A percentile compares a stretch with the other conserved stretches of the same genome.
Evolutionary conservation across 1,284 basidiomycete species (phyloP).

Genomic region (Chalciporus sp.): DNA sequence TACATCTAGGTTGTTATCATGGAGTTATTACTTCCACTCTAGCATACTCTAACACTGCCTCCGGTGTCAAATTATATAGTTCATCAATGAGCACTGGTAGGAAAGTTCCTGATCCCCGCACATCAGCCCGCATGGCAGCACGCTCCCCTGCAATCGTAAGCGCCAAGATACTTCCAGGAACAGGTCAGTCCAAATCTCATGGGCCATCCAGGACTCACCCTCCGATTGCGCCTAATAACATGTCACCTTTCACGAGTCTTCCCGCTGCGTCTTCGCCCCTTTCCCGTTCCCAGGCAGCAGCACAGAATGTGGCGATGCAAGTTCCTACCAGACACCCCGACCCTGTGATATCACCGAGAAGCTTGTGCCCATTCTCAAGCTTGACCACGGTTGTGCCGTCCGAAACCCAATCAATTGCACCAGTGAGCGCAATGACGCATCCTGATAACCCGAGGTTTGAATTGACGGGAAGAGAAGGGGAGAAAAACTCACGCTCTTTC

Average conservation of each 20-base stretch:
- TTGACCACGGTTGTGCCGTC: conserved; percentile 75
- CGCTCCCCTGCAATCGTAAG: conserved; percentile 85
- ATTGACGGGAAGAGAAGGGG: neutral
- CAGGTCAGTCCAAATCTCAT: conserved; percentile 11
- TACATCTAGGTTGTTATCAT: neutral
- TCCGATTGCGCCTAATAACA: conserved; percentile 73
- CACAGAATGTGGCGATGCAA: conserved; percentile 76
- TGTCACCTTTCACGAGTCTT: conserved; percentile 66
- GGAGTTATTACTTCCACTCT: conserved; percentile 46
- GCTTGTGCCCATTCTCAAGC: conserved; percentile 75
- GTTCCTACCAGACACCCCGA: conserved; percentile 90
- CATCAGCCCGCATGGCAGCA: conserved; percentile 69
- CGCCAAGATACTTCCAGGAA: conserved; percentile 65
- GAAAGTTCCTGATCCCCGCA: conserved; percentile 88
- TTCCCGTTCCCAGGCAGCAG: conserved; percentile 53
- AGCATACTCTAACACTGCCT: conserved; percentile 50
- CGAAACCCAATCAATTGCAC: conserved; percentile 83
- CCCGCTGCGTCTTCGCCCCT: conserved; percentile 31
- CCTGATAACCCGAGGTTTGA: conserved; percentile 44
- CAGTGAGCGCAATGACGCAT: conserved; percentile 84
- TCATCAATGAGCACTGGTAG: conserved; percentile 86
- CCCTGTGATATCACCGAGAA: conserved; percentile 85
- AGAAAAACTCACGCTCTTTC: conserved; percentile 64
- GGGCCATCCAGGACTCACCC: conserved; percentile 53
- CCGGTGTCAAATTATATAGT: conserved; percentile 64